Conservation (phyloP, 352 stramenopile genomes). For the Phytophthora quininea region DNA sequence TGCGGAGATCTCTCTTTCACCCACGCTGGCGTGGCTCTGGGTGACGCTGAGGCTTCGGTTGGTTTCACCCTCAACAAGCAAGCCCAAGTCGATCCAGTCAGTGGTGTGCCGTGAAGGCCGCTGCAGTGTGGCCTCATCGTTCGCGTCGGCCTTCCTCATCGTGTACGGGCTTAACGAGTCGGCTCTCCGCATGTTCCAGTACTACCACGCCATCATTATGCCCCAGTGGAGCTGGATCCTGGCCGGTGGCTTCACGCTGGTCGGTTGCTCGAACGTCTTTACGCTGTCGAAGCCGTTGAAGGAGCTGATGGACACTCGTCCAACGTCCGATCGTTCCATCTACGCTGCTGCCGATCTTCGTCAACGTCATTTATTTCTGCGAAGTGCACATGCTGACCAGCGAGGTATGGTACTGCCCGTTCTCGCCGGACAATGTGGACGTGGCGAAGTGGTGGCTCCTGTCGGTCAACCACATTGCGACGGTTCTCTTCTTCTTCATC, state of each 20-base stretch:
- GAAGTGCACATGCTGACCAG: slow-evolving; percentile 23
- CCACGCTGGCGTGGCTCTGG: slow-evolving; percentile 82
- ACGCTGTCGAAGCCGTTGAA: slow-evolving; percentile 57
- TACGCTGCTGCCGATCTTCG: slow-evolving; percentile 41
- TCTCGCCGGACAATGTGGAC: slow-evolving; percentile 25
- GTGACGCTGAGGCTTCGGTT: slow-evolving; percentile 76
- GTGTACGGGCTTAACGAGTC: slow-evolving; percentile 86
- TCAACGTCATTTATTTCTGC: slow-evolving; percentile 48
- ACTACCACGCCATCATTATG: slow-evolving; percentile 72
- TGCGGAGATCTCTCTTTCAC: slow-evolving; percentile 78
- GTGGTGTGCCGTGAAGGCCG: slow-evolving; percentile 86
- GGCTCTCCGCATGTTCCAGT: slow-evolving; percentile 65
- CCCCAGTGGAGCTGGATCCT: slow-evolving; percentile 75
- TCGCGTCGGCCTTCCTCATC: slow-evolving; percentile 83
- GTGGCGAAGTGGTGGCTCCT: slow-evolving; percentile 39
- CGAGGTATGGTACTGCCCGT: slow-evolving; percentile 35
- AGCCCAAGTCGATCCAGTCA: slow-evolving; percentile 74
- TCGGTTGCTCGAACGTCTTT: slow-evolving; percentile 73
- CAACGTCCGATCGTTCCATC: slow-evolving; percentile 53
- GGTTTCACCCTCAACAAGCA: slow-evolving; percentile 87
- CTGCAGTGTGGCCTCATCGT: slow-evolving; percentile 80
- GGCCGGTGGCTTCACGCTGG: slow-evolving; percentile 62
- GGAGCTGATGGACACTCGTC: slow-evolving; percentile 30
- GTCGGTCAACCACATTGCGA: slow-evolving; percentile 35
- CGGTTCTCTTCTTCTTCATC: slow-evolving; percentile 31